Conservation (phyloP, 345 rosid species). For the Eutrema heterophyllum region DNA sequence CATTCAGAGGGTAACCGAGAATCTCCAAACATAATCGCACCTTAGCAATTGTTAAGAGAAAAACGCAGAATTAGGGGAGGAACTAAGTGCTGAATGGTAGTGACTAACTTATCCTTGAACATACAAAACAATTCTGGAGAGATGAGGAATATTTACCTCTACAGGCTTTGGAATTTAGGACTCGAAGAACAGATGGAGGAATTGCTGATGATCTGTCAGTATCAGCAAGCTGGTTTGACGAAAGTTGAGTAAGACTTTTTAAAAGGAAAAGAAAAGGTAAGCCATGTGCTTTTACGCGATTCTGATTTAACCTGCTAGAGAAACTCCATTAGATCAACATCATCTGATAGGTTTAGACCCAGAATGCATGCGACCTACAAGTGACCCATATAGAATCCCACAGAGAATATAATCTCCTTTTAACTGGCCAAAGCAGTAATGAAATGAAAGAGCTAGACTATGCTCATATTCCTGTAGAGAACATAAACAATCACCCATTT, state of each 20-base stretch:
- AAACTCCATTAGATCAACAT: conserved; percentile 73
- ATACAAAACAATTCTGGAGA: background rate
- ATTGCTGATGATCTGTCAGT: conserved; percentile 80
- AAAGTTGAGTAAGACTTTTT: background rate
- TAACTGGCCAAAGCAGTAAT: no score
- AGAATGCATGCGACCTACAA: conserved; percentile 84
- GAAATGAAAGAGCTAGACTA: no score
- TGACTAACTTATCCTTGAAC: background rate
- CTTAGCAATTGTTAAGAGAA: conserved; percentile 33
- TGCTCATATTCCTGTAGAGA: conserved; percentile 57
- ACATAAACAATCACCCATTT: background rate
- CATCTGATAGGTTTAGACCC: conserved; percentile 70
- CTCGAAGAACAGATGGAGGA: conserved; percentile 70
- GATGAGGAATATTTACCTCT: conserved; percentile 47
- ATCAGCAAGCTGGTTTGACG: conserved; percentile 49
- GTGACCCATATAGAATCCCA: background rate
- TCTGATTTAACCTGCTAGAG: conserved; percentile 62
- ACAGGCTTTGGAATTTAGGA: conserved; percentile 79
- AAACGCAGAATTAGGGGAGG: conserved; percentile 1
- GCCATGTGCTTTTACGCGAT: conserved; percentile 3
- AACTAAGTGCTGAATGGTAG: background rate
- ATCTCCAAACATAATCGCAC: conserved; percentile 98
- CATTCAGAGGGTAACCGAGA: conserved; percentile 85
- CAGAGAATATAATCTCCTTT: background rate
- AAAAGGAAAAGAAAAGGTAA: background rate